These are phyloP conservation scores for Echium plantagineum DNA, from an alignment of 257 asterid species.

Conservation along the genomic window DNA sequence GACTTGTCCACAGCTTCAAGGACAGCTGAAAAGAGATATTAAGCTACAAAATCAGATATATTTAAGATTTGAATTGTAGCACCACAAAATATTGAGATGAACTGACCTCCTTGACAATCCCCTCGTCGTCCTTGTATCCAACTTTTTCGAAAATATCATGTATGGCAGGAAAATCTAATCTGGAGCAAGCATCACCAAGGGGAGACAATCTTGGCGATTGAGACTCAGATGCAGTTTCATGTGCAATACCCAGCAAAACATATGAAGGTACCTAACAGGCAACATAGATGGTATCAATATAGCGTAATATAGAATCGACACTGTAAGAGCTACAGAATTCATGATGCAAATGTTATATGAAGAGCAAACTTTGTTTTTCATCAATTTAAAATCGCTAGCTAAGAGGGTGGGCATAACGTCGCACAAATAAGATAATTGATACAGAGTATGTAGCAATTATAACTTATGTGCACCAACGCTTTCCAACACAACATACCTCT, in stretches of 20 bases:
- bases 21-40: conserved; percentile 29
- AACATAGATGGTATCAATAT: background rate
- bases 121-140: conserved; percentile 42
- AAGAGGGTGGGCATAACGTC: background rate
- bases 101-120: conserved; percentile 32
- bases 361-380: background rate
- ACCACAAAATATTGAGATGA: background rate
- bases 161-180: conserved; percentile 30
- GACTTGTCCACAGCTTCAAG: conserved; percentile 36
- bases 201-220: conserved; percentile 24
- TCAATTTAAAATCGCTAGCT: background rate
- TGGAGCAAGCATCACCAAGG: conserved; percentile 40
- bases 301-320: background rate
- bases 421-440: background rate
- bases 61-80: too few species aligned
- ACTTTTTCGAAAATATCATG: conserved; percentile 32
- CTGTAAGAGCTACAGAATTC: too few species aligned
- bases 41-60: background rate
- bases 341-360: background rate
- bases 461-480: background rate
- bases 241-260: conserved; percentile 28
- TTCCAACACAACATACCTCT: conserved; percentile 17
- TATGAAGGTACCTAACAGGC: conserved; percentile 30
- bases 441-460: background rate
- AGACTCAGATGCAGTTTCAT: conserved; percentile 18